These are phyloP conservation scores for Ensete ventricosum DNA, from an alignment of 176 grass and related monocot species.

Conservation along the genomic window DNA sequence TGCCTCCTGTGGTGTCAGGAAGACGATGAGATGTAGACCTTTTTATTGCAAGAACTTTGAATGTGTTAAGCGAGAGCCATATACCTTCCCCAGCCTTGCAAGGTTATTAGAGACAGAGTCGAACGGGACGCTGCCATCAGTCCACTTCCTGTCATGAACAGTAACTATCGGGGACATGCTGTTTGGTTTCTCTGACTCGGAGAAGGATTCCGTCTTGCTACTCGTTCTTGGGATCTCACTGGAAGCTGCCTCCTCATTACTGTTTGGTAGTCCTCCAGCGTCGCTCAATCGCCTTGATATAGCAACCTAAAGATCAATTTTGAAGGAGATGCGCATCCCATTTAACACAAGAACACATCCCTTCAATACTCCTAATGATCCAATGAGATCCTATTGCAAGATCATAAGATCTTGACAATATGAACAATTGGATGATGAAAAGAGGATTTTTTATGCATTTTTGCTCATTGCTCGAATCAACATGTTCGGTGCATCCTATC, in stretches of 20 bases:
- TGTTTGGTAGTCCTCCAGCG: not conserved
- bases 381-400: too few relatives aligned
- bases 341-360: not conserved
- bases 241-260: not conserved
- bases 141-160: constrained; percentile 4
- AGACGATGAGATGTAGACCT: too few relatives aligned
- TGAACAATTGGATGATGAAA: too few relatives aligned
- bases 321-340: not conserved
- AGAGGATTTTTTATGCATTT: too few relatives aligned
- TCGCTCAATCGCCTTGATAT: not conserved
- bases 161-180: not conserved
- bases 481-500: not conserved
- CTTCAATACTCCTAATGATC: too few relatives aligned
- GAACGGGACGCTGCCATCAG: constrained; percentile 5
- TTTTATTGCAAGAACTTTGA: not conserved
- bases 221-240: not conserved
- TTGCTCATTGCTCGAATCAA: too few relatives aligned
- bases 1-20: constrained; percentile 42
- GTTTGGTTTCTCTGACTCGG: not conserved
- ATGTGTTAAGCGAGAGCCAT: not conserved
- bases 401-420: too few relatives aligned
- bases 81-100: not conserved
- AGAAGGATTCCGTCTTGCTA: not conserved
- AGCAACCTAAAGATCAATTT: constrained; percentile 11
- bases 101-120: not conserved